Evolutionary conservation across 1,139 yeast species (phyloP).

Genomic region (Scheffersomyces insectosa): DNA sequence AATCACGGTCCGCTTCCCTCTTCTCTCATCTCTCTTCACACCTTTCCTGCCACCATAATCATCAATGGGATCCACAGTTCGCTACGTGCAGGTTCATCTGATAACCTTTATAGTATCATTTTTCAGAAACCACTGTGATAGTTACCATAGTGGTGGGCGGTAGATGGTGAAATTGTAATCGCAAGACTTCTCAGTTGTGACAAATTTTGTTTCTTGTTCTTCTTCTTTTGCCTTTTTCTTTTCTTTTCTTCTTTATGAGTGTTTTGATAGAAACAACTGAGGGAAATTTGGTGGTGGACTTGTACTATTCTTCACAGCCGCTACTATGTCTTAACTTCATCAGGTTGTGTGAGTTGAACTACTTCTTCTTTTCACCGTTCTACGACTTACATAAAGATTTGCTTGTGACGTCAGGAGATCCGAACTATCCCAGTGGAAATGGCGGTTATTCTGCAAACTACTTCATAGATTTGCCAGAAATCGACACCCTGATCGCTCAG

Average conservation of each 20-base stretch:
- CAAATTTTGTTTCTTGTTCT: not conserved
- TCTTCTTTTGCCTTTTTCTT: conserved; percentile 3
- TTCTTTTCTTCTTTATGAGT: conserved; percentile 40
- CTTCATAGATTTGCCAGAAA: conserved; percentile 6
- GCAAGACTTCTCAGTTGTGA: not conserved
- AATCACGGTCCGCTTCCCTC: too few species aligned
- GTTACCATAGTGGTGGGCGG: too few species aligned
- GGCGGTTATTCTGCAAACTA: conserved; percentile 21
- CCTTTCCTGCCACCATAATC: too few species aligned
- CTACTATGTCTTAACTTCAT: conserved; percentile 49
- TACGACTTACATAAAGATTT: conserved; percentile 39
- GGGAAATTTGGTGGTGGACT: conserved; percentile 57
- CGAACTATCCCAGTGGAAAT: conserved; percentile 36
- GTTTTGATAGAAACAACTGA: conserved; percentile 57
- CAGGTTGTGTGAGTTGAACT: conserved; percentile 54
- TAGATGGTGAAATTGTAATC: too few species aligned
- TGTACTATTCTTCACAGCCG: conserved; percentile 37
- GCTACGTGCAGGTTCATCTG: too few species aligned
- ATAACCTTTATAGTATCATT: too few species aligned
- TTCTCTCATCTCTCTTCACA: too few species aligned
- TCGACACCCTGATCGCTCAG: not conserved
- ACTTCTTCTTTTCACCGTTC: conserved; percentile 55
- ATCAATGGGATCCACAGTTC: too few species aligned
- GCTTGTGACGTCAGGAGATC: conserved; percentile 49
- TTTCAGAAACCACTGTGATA: too few species aligned